Evolutionary conservation across 306 rosid genomes (phyloP), one percentile per base, ranked within the genome.

Genomic region (Corylus heterophylla): DNA sequence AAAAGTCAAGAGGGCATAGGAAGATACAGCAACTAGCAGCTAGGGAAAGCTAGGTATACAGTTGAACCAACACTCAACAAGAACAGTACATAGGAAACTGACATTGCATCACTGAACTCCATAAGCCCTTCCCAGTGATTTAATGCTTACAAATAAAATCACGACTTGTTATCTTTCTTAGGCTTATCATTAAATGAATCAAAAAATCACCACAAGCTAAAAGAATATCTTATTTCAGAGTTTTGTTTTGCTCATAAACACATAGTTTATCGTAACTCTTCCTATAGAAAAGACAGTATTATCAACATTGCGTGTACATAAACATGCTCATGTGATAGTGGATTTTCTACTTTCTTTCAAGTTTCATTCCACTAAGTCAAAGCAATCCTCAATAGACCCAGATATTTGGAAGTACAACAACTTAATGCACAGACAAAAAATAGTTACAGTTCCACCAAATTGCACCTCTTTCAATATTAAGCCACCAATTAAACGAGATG

Each of bases 391-490:
- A 37, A 13, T 2, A 29, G 35, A 18, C 18, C 71, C 22, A 68
- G 8, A 42, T 18, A 42, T 42, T 37, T 39, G 25, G 50, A 37
- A 68, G 14, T 47, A 18, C 8, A 47, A 54, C 35, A 22, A 16
- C 18, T 27, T 22, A 48, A 66, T 31, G 42, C 48, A 2, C 29
- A 75, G 31, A 27, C 14, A n/a, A 18, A 52, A 48, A 5, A 35
- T 12, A 12, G 2, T 16, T 35, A 49, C 70, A 39, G 4, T 39
- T 52, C 54, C 48, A 52, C 12, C 39, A 20, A 56, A 50, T 5
- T 22, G 73, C 72, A 93, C 99, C 98, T 95, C 92, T 66, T 86
- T 87, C 81, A 95, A 82, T 45, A 80, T 64, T 39, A 81, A 22
- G 16, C 78, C 86, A 47, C 88, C 71, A 78, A 64, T 79, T 80